Conservation (phyloP, 2,329 filamentous ascomycete genomes). For the Fusarium sp. region DNA sequence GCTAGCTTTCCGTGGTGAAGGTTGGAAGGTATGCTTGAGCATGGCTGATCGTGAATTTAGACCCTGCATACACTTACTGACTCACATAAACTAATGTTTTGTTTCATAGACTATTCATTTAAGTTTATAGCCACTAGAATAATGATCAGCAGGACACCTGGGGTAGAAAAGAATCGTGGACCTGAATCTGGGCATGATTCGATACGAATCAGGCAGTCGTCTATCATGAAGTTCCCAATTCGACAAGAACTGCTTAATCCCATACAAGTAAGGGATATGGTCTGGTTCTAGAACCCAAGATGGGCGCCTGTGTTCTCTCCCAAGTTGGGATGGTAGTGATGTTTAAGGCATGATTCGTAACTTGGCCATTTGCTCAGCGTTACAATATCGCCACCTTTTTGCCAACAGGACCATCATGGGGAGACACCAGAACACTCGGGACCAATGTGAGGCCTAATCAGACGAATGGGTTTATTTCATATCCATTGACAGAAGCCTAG, state of each 20-base stretch:
- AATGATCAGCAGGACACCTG: fast-evolving
- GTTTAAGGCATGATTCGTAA: background rate
- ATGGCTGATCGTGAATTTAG: slow-evolving; percentile 6
- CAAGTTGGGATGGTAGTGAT: background rate
- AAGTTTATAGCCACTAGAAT: background rate
- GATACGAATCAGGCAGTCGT: background rate
- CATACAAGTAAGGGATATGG: background rate
- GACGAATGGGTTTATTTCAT: no score
- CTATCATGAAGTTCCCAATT: background rate
- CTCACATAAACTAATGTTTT: slow-evolving; percentile 19
- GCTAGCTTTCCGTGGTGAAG: slow-evolving; percentile 8
- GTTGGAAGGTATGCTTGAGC: background rate
- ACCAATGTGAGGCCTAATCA: no score
- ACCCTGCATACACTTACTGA: slow-evolving; percentile 31
- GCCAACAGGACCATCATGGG: no score
- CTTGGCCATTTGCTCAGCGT: background rate
- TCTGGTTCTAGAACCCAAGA: background rate
- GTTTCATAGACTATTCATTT: background rate
- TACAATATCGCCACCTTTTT: background rate
- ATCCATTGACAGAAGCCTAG: no score
- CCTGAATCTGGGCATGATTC: background rate
- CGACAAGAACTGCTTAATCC: background rate
- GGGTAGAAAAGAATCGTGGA: background rate
- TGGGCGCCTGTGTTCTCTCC: background rate
- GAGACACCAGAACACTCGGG: no score